These are phyloP conservation scores for Furcasterigmium sp. DNA, from an alignment of 2,329 filamentous ascomycete genomes.

Conservation along the genomic window DNA sequence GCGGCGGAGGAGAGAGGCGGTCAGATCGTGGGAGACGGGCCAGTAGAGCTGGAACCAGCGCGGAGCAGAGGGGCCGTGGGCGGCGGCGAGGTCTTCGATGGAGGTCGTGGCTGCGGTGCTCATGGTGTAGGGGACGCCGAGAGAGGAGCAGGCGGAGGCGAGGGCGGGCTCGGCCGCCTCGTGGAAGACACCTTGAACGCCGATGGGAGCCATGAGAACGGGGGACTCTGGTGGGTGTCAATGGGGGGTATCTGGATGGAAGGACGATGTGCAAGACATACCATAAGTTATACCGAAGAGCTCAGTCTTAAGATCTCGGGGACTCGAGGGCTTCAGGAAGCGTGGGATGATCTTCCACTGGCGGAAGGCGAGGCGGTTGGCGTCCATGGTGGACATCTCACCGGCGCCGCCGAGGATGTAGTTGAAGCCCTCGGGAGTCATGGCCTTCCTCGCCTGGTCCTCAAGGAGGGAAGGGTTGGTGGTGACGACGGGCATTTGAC, in stretches of 20 bases:
- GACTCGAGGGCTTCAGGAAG: slow-evolving; percentile 38
- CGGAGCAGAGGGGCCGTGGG: slow-evolving; percentile 40
- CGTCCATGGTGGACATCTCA: slow-evolving; percentile 54
- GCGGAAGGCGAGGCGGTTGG: slow-evolving; percentile 52
- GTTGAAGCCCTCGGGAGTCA: slow-evolving; percentile 45
- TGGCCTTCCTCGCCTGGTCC: slow-evolving; percentile 42
- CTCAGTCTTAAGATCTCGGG: slow-evolving; percentile 42
- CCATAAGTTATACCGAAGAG: slow-evolving; percentile 47
- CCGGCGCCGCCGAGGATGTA: slow-evolving; percentile 61
- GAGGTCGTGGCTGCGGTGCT: slow-evolving; percentile 49
- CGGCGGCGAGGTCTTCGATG: slow-evolving; percentile 53
- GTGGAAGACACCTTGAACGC: slow-evolving; percentile 63
- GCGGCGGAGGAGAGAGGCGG: slow-evolving; percentile 48
- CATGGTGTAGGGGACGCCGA: slow-evolving; percentile 55
- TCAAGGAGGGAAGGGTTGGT: slow-evolving; percentile 55
- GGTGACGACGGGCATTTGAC: slow-evolving; percentile 44
- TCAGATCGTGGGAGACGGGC: slow-evolving; percentile 57
- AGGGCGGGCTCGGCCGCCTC: slow-evolving; percentile 52
- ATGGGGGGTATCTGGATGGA: too few species aligned
- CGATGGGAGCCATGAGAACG: slow-evolving; percentile 51
- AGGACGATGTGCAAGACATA: slow-evolving; percentile 12
- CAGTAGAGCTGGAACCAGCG: slow-evolving; percentile 62
- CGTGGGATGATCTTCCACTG: slow-evolving; percentile 47
- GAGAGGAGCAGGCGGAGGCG: slow-evolving; percentile 52
- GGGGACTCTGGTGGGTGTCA: too few species aligned